Evolutionary conservation across 1,139 yeast species (phyloP).

Genomic region (Scheffersomyces illinoinensis): DNA sequence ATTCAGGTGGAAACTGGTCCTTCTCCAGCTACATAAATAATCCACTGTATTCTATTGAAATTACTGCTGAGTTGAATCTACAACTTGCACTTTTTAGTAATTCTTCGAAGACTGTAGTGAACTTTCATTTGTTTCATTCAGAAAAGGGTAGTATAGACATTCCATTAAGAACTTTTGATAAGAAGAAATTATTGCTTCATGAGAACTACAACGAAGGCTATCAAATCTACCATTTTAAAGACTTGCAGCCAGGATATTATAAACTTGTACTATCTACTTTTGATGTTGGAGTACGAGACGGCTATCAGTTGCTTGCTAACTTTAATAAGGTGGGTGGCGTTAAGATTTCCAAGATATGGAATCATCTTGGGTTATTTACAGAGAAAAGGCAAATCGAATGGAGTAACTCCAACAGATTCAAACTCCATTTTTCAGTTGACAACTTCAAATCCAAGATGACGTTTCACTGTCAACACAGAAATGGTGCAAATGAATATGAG

Average conservation of each 20-base stretch:
- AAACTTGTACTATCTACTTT: constrained; percentile 35
- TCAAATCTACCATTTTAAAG: constrained; percentile 21
- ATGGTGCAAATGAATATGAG: constrained; percentile 19
- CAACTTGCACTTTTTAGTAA: constrained; percentile 27
- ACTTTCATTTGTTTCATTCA: constrained; percentile 46
- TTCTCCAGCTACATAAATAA: constrained; percentile 52
- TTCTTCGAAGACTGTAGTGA: constrained; percentile 23
- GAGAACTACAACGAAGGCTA: constrained; percentile 25
- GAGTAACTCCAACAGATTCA: constrained; percentile 39
- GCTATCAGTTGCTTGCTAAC: constrained; percentile 14
- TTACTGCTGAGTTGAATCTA: constrained; percentile 16
- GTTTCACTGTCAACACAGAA: constrained; percentile 27
- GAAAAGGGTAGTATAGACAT: constrained; percentile 14
- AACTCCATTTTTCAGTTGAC: constrained; percentile 24
- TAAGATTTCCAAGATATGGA: constrained; percentile 20
- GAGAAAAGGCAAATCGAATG: constrained; percentile 29
- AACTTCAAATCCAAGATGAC: constrained; percentile 23
- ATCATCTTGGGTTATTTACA: constrained; percentile 38
- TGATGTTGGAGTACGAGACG: constrained; percentile 11
- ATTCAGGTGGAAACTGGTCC: constrained; percentile 61
- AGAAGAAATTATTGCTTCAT: constrained; percentile 26
- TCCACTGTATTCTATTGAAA: constrained; percentile 56
- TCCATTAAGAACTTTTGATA: constrained; percentile 28
- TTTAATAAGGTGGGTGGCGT: constrained; percentile 8
- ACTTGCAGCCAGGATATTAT: constrained; percentile 37